Evolutionary conservation across 495 filamentous ascomycete species (phyloP).

Genomic region (Penicillium psychrofluorescens): DNA sequence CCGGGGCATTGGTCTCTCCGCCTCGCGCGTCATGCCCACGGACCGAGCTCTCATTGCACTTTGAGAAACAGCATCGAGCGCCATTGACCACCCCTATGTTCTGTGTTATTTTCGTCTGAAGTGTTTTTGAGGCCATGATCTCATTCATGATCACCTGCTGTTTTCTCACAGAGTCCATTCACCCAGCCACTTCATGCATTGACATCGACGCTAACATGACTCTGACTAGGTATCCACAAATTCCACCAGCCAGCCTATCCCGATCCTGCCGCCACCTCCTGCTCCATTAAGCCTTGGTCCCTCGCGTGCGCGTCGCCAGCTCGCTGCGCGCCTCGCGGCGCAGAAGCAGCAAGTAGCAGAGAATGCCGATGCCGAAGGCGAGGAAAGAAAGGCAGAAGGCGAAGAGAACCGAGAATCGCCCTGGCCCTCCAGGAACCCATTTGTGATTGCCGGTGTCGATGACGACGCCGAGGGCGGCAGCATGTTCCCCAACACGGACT

Average conservation of each 20-base stretch:
- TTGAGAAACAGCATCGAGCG: no score
- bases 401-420: slow-evolving; percentile 18
- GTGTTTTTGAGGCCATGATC: neutral
- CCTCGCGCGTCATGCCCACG: neutral
- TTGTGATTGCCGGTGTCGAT: slow-evolving; percentile 36
- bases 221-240: slow-evolving; percentile 19
- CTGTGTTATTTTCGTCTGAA: neutral
- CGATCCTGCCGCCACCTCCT: slow-evolving; percentile 39
- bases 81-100: no score
- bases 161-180: neutral
- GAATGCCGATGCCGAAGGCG: slow-evolving; percentile 15
- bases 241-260: slow-evolving; percentile 38
- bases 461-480: slow-evolving; percentile 38
- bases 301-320: slow-evolving; percentile 77
- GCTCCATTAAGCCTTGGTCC: slow-evolving; percentile 65
- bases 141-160: neutral
- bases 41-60: neutral
- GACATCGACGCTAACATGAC: slow-evolving; percentile 6
- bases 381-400: slow-evolving; percentile 4
- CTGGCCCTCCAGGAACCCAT: slow-evolving; percentile 34
- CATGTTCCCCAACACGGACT: slow-evolving; percentile 32
- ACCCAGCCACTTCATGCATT: neutral
- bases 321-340: slow-evolving; percentile 74
- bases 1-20: neutral
- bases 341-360: slow-evolving; percentile 59